phyloP scores from a whole-genome alignment of 305 asterid genomes.

The Fraxinus xanthoxyloides region DNA sequence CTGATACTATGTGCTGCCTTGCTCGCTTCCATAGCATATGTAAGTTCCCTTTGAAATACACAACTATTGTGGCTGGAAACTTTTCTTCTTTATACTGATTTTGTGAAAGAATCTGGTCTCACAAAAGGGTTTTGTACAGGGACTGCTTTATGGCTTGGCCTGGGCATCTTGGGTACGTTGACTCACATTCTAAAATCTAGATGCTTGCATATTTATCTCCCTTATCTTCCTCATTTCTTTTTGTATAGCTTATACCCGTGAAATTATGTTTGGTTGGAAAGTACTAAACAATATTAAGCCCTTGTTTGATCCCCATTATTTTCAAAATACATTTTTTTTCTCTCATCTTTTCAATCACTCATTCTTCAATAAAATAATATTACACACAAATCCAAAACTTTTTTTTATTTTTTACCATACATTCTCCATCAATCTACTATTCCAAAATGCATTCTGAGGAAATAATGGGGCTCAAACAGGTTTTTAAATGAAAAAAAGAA shows the following conservation, averaged over 20 bases:
- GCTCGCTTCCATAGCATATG: slow-evolving; percentile 70
- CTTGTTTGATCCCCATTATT: neutral
- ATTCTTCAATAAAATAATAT: neutral
- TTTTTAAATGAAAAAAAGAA: neutral
- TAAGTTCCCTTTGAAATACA: slow-evolving; percentile 38
- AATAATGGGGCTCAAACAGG: neutral
- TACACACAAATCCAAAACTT: neutral
- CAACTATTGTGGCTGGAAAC: neutral
- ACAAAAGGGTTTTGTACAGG: slow-evolving; percentile 46
- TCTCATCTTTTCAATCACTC: neutral
- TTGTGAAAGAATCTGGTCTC: slow-evolving; percentile 18
- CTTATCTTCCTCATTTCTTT: neutral
- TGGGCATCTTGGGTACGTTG: slow-evolving; percentile 92
- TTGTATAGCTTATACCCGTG: neutral
- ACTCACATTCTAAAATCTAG: slow-evolving; percentile 4
- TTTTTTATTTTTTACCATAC: neutral
- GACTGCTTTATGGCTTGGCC: slow-evolving; percentile 82
- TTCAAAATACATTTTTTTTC: neutral
- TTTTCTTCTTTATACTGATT: neutral
- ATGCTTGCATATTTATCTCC: neutral
- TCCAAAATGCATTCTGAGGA: neutral
- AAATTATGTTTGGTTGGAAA: neutral
- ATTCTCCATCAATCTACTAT: neutral
- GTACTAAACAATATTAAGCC: neutral
- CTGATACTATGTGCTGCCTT: slow-evolving; percentile 69